Evolutionary conservation across 768 basidiomycete genomes (phyloP), one percentile per base, ranked within the genome.

Genomic region (Rhodocollybia butyracea): DNA sequence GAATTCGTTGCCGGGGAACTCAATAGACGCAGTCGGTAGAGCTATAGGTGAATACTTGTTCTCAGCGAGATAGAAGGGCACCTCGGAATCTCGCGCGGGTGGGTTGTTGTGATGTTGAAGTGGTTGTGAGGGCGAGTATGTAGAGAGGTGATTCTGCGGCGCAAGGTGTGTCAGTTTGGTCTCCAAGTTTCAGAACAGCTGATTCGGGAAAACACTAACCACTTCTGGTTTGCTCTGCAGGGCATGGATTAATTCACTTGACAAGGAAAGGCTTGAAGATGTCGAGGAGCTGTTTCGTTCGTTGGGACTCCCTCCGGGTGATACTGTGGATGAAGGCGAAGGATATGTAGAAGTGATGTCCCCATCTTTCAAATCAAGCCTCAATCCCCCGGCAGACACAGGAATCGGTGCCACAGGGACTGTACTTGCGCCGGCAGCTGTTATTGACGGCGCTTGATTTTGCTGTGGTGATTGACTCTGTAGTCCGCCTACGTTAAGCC

Each of bases 291-390:
- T 12, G 22, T 50, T 50, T 13, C 32, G 48, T n/a, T 34, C 51
- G 21, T 17, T 40, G 31, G 75, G 69, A 57, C 69, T 72, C 12
- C 66, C 68, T 22, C 67, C 67, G 6, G 78, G 73, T 1, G 77
- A 76, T 22, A 76, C 66, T 3, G 77, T 78, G 21, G 77, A 77
- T 1, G 74, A 62, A 15, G 78, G 77, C 0, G 78, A 78, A 32
- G 76, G 62, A 45, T 78, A 78, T 13, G 66, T 70, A 17, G 63
- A 68, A 19, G 58, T 57, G 4, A 31, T 60, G 12, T 46, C 59
- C 51, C 56, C 59, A 27, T 57, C 54, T 29, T 34, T 50, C 11
- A 50, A n/a, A n/a, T n/a, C 47, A 24, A 50, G 38, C 6, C n/a
- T 12, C 8, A 56, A 12, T 21, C 5, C 21, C 12, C 5, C 32